A percentile compares a stretch with the other conserved stretches of the same genome.
Evolutionary conservation across 371 early-diverging fungal genomes (phyloP).

Genomic region (Gilbertella persicaria): DNA sequence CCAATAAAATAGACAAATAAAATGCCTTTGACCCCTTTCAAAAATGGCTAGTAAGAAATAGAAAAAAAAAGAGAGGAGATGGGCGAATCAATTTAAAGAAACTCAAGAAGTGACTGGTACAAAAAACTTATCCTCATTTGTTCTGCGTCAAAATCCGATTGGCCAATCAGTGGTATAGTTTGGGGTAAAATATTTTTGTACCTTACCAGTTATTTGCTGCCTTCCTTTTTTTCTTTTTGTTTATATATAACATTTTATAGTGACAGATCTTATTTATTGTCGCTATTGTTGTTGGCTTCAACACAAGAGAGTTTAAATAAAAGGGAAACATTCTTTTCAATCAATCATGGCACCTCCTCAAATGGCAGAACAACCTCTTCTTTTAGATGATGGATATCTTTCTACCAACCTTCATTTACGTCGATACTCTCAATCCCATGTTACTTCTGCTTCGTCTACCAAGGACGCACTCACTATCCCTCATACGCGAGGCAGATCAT

Average conservation of each 20-base stretch:
- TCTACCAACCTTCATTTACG: slow-evolving; percentile 17
- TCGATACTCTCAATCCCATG: slow-evolving; percentile 30
- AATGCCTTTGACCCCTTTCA: no score
- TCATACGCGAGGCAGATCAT: slow-evolving; percentile 22
- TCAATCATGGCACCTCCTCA: slow-evolving; percentile 21
- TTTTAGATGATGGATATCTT: slow-evolving; percentile 10
- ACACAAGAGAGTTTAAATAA: neutral
- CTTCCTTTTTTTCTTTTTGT: neutral
- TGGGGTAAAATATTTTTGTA: slow-evolving; percentile 9
- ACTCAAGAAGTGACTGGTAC: neutral
- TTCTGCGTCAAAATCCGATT: slow-evolving; percentile 35
- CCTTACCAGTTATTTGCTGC: slow-evolving; percentile 3
- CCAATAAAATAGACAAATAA: no score
- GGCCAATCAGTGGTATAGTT: slow-evolving; percentile 7
- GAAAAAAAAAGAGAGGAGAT: neutral
- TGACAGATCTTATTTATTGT: neutral
- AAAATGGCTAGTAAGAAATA: no score
- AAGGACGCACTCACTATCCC: slow-evolving; percentile 25
- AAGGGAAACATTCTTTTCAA: neutral
- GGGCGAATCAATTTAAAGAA: neutral
- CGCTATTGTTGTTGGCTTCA: neutral
- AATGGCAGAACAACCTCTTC: slow-evolving; percentile 14
- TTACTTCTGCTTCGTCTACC: slow-evolving; percentile 14
- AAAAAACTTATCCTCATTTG: slow-evolving; percentile 5
- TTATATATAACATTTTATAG: neutral